Base-by-base conservation (phyloP, 208 protist species). In the Leishmania aethiopica region DNA sequence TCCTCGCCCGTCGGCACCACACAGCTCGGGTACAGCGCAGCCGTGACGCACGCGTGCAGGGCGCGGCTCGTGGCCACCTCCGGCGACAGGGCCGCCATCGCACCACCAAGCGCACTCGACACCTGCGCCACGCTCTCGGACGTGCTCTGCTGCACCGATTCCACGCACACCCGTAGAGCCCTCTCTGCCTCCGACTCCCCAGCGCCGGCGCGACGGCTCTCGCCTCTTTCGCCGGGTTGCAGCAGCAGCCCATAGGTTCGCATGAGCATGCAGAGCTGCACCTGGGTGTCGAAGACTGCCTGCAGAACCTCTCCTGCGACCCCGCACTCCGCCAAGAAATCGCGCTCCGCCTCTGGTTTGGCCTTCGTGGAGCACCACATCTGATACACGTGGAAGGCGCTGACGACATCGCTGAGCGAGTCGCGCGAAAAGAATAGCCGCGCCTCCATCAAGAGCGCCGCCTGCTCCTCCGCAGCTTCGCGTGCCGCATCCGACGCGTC, bases 351-450 rank as follows among this genome's bases (percentile, higher is more conserved):
- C 11, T 87, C 88, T 72, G 25, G 10, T n/a, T 51, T 81, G 47
- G 35, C 73, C 40, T 59, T 78, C 47, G 59, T 88, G 81, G 75
- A 90, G 78, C 60, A 86, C 92, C 93, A 98, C 92, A 96, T 96
- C 76, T 89, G 86, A 79, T 95, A 96, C 15, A 96, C 88, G 86
- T 96, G 83, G 71, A 96, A 92, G 59, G 81, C 83, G 74, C 84
- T 88, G 28, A 91, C 88, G 11, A 93, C 78, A 80, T 98, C 95
- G 77, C 91, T 96, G 28, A 84, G 73, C 35, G 90, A 89, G 69
- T 93, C 86, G 47, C 81, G 84, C 19, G 95, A 92, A 80, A 96
- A 97, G 82, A 94, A 98, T n/a, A 88, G 83, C 0, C 90, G 89
- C 8, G 91, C 92, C 77, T 97, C 92, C 5, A 73, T 74, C 32